phyloP scores from a whole-genome alignment of 805 yeast genomes.

The Saccharomycopsis amapae region DNA sequence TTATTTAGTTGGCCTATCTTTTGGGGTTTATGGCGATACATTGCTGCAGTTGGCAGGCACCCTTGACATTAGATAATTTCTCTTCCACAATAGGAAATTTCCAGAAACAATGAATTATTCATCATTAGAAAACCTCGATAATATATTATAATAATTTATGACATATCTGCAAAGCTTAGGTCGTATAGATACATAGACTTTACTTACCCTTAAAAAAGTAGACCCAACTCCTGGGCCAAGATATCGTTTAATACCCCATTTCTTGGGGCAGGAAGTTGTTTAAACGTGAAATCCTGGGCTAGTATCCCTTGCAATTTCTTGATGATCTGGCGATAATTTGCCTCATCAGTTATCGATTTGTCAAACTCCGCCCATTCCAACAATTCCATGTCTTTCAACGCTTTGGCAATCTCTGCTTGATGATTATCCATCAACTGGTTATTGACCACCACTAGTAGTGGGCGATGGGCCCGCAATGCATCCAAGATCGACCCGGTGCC shows the following conservation, averaged over 20 bases:
- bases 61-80: background rate
- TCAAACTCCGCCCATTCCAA: conserved; percentile 24
- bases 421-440: conserved; percentile 77
- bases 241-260: background rate
- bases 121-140: too few relatives aligned
- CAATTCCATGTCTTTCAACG: conserved; percentile 33
- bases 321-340: background rate
- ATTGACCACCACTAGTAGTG: conserved; percentile 66
- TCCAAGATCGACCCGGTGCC: conserved; percentile 90
- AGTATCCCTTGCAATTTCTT: background rate
- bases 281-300: background rate
- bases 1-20: background rate
- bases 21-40: background rate
- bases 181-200: too few relatives aligned
- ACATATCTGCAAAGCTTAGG: too few relatives aligned
- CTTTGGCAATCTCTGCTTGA: conserved; percentile 69
- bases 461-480: conserved; percentile 48
- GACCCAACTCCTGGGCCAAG: background rate
- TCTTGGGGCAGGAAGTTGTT: background rate
- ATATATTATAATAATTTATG: too few relatives aligned
- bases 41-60: too few relatives aligned
- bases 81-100: too few relatives aligned
- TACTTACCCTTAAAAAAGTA: too few relatives aligned
- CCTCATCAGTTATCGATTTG: background rate
- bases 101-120: too few relatives aligned